Evolutionary conservation across 768 basidiomycete species (phyloP).

Genomic region (Sarcodon sp.): DNA sequence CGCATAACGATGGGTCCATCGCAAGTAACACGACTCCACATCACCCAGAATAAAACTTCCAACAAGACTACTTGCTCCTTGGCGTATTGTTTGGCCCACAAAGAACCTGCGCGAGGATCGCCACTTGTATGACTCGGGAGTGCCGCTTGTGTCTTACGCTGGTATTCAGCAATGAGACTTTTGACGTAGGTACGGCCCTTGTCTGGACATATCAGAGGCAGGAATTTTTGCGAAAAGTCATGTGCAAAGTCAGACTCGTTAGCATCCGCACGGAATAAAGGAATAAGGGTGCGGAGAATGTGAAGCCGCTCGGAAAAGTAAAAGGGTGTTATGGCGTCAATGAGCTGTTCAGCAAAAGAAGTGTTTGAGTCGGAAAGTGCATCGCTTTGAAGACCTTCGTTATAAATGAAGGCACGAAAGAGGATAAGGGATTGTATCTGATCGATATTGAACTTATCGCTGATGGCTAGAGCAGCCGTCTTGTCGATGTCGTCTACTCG

Average conservation of each 20-base stretch:
- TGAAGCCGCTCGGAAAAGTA: constrained; percentile 73
- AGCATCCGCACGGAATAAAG: constrained; percentile 62
- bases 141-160: constrained; percentile 33
- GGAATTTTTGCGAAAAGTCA: constrained; percentile 34
- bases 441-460: constrained; percentile 63
- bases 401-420: constrained; percentile 66
- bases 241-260: constrained; percentile 42
- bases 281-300: constrained; percentile 54
- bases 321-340: constrained; percentile 68
- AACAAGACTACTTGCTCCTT: constrained; percentile 72
- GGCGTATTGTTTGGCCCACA: constrained; percentile 62
- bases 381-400: constrained; percentile 51
- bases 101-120: constrained; percentile 46
- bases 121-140: constrained; percentile 31
- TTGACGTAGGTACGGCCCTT: constrained; percentile 43
- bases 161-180: constrained; percentile 48
- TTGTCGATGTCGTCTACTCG: constrained; percentile 60
- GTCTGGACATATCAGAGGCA: constrained; percentile 53
- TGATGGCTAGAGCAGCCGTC: constrained; percentile 59
- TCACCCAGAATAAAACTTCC: constrained; percentile 81
- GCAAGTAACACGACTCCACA: constrained; percentile 67
- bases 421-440: constrained; percentile 68
- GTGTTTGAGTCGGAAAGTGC: constrained; percentile 30
- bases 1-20: constrained; percentile 47
- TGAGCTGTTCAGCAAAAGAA: constrained; percentile 39